A percentile compares a stretch with the other conserved stretches of the same genome.
phyloP scores from a whole-genome alignment of 139 green algal genomes.

The Micromonas pusilla region DNA sequence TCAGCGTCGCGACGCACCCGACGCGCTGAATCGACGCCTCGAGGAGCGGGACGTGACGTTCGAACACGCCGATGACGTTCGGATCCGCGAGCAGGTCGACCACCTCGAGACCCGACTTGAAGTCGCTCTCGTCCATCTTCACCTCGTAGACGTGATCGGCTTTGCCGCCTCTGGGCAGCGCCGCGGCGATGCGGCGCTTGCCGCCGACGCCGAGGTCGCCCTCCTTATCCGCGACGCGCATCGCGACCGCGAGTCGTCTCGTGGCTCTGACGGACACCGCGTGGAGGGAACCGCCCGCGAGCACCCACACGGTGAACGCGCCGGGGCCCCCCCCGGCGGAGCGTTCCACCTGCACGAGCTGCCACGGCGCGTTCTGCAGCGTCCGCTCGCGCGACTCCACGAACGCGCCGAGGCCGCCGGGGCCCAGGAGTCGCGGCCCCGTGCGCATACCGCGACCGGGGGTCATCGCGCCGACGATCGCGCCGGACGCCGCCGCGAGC shows the following conservation, averaged over 20 bases:
- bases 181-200: not conserved
- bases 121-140: not conserved
- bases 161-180: not conserved
- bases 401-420: slow-evolving; percentile 9
- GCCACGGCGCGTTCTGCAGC: slow-evolving; percentile 49
- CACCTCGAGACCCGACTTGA: not conserved
- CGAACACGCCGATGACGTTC: slow-evolving; percentile 58
- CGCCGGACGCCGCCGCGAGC: slow-evolving; percentile 9
- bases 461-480: not conserved
- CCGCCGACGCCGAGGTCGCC: not conserved
- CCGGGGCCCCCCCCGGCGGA: slow-evolving; percentile 38
- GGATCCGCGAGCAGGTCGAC: slow-evolving; percentile 2
- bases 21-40: slow-evolving; percentile 57
- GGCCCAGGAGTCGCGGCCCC: not conserved
- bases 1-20: slow-evolving; percentile 56
- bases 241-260: slow-evolving; percentile 5
- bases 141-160: slow-evolving; percentile 20
- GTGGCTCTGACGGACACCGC: not conserved
- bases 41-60: slow-evolving; percentile 63
- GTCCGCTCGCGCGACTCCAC: slow-evolving; percentile 13
- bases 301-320: slow-evolving; percentile 38
- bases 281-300: slow-evolving; percentile 28
- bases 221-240: slow-evolving; percentile 1
- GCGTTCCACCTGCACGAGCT: slow-evolving; percentile 70
- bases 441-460: slow-evolving; percentile 9